These are phyloP conservation scores for Entamoeba nuttalli DNA, from an alignment of 208 protist species.

Conservation along the genomic window DNA sequence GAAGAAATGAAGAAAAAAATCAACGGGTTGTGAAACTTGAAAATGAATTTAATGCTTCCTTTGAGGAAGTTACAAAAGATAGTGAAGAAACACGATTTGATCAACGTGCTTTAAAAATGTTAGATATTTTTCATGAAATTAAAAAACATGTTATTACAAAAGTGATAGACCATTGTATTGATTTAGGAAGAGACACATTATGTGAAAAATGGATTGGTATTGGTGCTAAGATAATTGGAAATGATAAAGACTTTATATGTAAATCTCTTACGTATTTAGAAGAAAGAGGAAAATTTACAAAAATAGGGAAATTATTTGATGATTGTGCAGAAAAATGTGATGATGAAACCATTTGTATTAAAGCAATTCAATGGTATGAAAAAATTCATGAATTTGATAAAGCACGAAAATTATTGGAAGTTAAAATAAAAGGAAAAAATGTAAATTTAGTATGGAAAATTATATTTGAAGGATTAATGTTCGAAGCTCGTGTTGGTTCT, in stretches of 20 bases:
- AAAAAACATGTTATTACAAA: background rate
- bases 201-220: background rate
- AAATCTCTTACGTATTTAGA: background rate
- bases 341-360: background rate
- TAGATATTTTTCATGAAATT: background rate
- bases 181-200: background rate
- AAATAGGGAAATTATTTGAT: background rate
- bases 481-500: background rate
- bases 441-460: background rate
- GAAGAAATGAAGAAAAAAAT: no score
- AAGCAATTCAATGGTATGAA: background rate
- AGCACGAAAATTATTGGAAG: background rate
- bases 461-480: background rate
- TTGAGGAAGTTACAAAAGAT: no score
- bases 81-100: background rate
- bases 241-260: background rate
- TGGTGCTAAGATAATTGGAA: background rate
- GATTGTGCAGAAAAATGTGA: background rate
- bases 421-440: background rate
- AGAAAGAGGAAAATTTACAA: background rate
- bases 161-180: background rate
- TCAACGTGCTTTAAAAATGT: background rate
- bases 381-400: background rate
- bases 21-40: no score
- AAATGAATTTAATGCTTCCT: no score